Evolutionary conservation across 768 basidiomycete genomes (phyloP).

Genomic region (Calocera cornea): DNA sequence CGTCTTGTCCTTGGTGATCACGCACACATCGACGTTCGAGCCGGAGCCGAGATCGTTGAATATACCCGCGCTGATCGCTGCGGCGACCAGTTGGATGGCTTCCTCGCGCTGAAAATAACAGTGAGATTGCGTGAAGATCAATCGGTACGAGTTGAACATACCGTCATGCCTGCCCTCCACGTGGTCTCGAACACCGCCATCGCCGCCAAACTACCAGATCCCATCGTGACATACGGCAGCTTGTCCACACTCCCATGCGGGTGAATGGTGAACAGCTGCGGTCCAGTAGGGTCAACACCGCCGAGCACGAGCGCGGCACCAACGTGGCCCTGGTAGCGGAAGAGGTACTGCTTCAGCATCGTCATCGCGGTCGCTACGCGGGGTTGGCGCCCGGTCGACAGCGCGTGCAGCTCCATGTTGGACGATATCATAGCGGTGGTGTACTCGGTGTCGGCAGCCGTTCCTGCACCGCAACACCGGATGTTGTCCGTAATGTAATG

Average conservation of each 20-base stretch:
- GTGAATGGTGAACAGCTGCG: constrained; percentile 89
- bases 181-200: constrained; percentile 93
- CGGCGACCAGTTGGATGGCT: constrained; percentile 68
- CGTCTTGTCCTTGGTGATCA: constrained; percentile 74
- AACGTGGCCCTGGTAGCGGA: constrained; percentile 83
- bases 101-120: constrained; percentile 45
- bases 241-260: constrained; percentile 98
- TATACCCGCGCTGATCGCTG: constrained; percentile 87
- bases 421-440: constrained; percentile 89
- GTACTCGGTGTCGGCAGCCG: constrained; percentile 97
- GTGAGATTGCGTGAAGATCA: background rate
- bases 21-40: constrained; percentile 94
- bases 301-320: constrained; percentile 94
- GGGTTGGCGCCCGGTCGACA: constrained; percentile 83
- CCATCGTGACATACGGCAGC: constrained; percentile 97
- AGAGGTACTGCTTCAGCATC: constrained; percentile 93
- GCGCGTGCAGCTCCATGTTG: constrained; percentile 84
- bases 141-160: constrained; percentile 25
- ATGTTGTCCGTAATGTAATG: constrained; percentile 94
- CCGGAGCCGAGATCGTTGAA: constrained; percentile 99
- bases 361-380: constrained; percentile 97
- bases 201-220: constrained; percentile 86
- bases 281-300: constrained; percentile 86
- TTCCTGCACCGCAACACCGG: constrained; percentile 95
- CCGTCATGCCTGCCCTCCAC: constrained; percentile 74